Conservation (phyloP, 2,329 filamentous ascomycete genomes). For the Trichoderma sp. region DNA sequence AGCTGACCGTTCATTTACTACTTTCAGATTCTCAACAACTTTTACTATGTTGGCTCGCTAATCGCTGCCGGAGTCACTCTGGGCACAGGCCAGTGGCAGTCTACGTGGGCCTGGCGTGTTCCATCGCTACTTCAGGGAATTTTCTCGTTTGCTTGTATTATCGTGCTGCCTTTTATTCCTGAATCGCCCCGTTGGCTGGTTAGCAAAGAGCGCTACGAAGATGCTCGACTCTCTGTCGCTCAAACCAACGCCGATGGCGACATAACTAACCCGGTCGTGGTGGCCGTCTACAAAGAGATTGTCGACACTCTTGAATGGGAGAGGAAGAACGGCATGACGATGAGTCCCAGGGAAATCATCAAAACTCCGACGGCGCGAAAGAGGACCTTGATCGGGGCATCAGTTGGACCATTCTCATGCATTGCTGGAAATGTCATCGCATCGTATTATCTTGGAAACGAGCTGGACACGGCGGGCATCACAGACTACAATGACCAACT, state of each 20-base stretch:
- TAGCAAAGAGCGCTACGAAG: constrained; percentile 29
- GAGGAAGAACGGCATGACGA: constrained; percentile 33
- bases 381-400: constrained; percentile 26
- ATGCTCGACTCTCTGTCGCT: constrained; percentile 34
- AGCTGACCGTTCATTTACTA: not conserved
- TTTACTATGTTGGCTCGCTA: constrained; percentile 39
- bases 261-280: constrained; percentile 24
- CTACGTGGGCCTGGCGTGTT: constrained; percentile 29
- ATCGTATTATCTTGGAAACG: constrained; percentile 39
- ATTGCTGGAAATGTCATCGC: constrained; percentile 34
- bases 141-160: constrained; percentile 21
- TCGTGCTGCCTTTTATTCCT: constrained; percentile 35
- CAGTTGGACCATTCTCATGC: constrained; percentile 31
- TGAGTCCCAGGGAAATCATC: constrained; percentile 24
- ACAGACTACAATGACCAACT: constrained; percentile 39
- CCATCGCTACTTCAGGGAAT: constrained; percentile 26
- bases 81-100: constrained; percentile 33
- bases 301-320: constrained; percentile 34
- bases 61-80: constrained; percentile 47
- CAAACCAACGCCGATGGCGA: constrained; percentile 42
- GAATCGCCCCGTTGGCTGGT: constrained; percentile 36
- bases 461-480: constrained; percentile 40
- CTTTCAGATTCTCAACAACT: constrained; percentile 28
- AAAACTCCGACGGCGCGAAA: constrained; percentile 39
- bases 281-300: constrained; percentile 39